Percentiles rank a stretch among this genome's conserved stretches.
These are phyloP conservation scores for Cordyceps pruinosa DNA, from an alignment of 2,329 filamentous ascomycete species.

Conservation along the genomic window DNA sequence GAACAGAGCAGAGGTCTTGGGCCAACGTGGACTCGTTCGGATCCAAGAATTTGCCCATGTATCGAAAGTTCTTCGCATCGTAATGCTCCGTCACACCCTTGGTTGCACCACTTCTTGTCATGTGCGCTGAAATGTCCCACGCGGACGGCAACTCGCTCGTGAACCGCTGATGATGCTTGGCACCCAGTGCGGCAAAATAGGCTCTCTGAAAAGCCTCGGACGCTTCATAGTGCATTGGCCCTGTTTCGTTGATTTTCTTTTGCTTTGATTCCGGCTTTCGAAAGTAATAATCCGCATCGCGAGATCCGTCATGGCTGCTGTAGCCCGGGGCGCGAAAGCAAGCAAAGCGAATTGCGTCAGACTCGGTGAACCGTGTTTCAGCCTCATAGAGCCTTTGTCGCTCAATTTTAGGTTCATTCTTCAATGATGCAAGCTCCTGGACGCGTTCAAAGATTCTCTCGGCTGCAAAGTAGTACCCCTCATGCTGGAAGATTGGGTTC, in stretches of 20 bases:
- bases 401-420: accelerated
- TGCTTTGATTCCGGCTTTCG: not conserved
- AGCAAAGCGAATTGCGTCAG: not conserved
- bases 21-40: not conserved
- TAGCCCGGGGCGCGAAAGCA: not conserved
- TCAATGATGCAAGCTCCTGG: not conserved
- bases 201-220: not conserved
- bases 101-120: not conserved
- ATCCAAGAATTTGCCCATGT: not conserved
- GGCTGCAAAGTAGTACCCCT: not conserved
- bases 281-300: not conserved
- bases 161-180: not conserved
- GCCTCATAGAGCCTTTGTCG: accelerated
- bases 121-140: not conserved
- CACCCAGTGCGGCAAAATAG: not conserved
- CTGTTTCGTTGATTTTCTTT: not conserved
- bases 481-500: not conserved
- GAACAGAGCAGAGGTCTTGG: not conserved
- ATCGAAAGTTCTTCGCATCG: not conserved
- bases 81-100: not conserved
- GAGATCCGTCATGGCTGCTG: not conserved
- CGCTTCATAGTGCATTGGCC: not conserved
- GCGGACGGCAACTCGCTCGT: accelerated
- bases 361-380: not conserved
- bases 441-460: not conserved